Conservation (phyloP, 805 yeast species). For the Metschnikowia colocasiae region DNA sequence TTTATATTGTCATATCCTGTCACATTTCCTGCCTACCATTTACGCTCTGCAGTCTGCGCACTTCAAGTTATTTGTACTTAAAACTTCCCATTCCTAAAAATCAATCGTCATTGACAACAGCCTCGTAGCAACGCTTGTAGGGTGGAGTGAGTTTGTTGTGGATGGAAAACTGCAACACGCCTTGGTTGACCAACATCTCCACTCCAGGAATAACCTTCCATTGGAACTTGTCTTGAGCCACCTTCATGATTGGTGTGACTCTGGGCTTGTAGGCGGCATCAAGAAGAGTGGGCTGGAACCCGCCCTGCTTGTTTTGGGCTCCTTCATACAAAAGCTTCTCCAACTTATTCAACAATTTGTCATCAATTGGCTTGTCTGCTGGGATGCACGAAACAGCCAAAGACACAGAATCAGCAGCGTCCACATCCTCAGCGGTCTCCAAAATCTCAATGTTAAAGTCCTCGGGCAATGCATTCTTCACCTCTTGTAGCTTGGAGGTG, state of each 20-base stretch:
- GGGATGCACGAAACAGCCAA: conserved; percentile 80
- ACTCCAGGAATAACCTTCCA: conserved; percentile 91
- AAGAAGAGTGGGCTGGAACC: conserved; percentile 53
- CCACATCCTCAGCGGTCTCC: conserved; percentile 45
- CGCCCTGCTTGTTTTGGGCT: conserved; percentile 24
- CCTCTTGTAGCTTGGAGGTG: conserved; percentile 52
- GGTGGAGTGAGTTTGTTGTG: conserved; percentile 73
- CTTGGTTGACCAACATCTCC: conserved; percentile 91
- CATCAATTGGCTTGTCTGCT: conserved; percentile 69
- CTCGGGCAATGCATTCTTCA: conserved; percentile 59
- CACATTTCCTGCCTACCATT: too few species aligned
- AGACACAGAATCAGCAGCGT: conserved; percentile 44
- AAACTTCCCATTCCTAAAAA: background rate
- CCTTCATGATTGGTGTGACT: conserved; percentile 78
- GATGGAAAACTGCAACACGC: conserved; percentile 75
- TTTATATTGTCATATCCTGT: too few species aligned
- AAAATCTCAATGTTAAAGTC: conserved; percentile 57
- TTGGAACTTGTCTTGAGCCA: conserved; percentile 57
- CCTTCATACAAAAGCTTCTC: conserved; percentile 46
- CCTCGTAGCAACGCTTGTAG: conserved; percentile 55
- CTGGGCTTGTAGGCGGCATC: conserved; percentile 96
- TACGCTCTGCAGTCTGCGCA: too few species aligned
- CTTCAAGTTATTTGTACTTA: background rate
- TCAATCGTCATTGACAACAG: conserved; percentile 41
- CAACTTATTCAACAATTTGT: conserved; percentile 43